Base-by-base conservation (phyloP, 2,329 filamentous ascomycete genomes). In the Dothistroma pini region DNA sequence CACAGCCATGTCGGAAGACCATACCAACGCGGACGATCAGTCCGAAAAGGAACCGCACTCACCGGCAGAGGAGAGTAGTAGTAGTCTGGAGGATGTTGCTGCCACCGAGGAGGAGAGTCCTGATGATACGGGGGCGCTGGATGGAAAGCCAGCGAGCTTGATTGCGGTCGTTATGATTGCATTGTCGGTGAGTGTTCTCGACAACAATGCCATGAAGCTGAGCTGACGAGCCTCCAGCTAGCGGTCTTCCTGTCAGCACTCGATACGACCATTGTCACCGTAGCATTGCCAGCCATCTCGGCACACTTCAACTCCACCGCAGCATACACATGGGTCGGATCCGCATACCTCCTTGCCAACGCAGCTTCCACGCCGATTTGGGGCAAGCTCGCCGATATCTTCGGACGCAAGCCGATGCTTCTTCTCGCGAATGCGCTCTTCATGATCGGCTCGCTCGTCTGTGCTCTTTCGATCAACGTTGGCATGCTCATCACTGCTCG, bases 321-420 rank as follows among this genome's bases (percentile, higher is more conserved):
- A 16, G 89, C 89, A 25, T 93, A 91, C 75, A 93, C 92, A 14
- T 93, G 89, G 90, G 89, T 93, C 62, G 89, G 89, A 0, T 86
- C 83, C 31, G 85, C 89, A 0, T 93, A 89, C 72, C 78, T 91
- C 3, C 83, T 93, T 11, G 87, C 86, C 16, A 86, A 85, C 68
- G 86, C 88, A 0, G 86, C 88, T 0, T 81, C 81, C 1, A 84
- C 83, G 0, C 88, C 89, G 0, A 83, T 88, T n/a, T 92, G 89
- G 89, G 88, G 86, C 3, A 84, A 83, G 55, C 67, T 83, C 1
- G 80, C 77, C 2, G 83, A 86, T 65, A 85, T 85, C 38, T 85
- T 81, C 80, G 83, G 83, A 16, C 77, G 83, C 1, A 85, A 85
- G 64, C 75, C 77, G 2, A 82, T 84, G 38, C 68, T 85, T 2